These are phyloP conservation scores for Sporothrix variecibatus DNA, from an alignment of 2,329 filamentous ascomycete species.

Conservation along the genomic window DNA sequence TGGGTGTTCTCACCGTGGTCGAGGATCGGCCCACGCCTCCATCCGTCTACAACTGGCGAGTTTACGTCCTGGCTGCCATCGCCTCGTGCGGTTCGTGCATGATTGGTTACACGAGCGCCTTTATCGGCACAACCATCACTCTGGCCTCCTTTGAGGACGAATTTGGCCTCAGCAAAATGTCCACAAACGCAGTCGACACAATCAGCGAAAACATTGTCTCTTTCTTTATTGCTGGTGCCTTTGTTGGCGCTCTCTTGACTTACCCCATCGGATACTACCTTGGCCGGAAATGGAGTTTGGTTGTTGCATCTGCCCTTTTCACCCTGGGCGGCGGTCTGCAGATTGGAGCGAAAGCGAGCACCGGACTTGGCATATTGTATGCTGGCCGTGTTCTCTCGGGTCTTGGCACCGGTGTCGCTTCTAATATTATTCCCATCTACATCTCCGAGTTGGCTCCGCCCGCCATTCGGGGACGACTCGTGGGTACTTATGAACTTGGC, in stretches of 20 bases:
- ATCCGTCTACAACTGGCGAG: conserved; percentile 62
- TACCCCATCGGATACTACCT: conserved; percentile 67
- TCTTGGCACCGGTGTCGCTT: conserved; percentile 63
- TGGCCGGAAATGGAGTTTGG: conserved; percentile 66
- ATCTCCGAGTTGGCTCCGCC: conserved; percentile 63
- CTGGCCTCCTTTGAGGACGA: conserved; percentile 69
- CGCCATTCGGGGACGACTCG: conserved; percentile 63
- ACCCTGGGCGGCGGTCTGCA: conserved; percentile 71
- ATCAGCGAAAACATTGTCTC: conserved; percentile 71
- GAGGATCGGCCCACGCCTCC: conserved; percentile 60
- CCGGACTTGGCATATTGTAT: conserved; percentile 62
- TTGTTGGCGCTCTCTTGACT: conserved; percentile 74
- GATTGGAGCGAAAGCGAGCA: conserved; percentile 62
- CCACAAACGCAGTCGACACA: too few species aligned
- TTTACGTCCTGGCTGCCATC: conserved; percentile 55
- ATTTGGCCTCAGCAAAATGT: conserved; percentile 57
- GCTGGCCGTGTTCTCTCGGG: conserved; percentile 64
- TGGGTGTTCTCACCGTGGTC: background rate
- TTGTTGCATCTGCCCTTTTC: conserved; percentile 62
- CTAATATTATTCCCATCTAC: conserved; percentile 65
- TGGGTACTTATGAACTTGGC: conserved; percentile 67
- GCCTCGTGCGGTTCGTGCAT: conserved; percentile 59
- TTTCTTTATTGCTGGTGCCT: conserved; percentile 79
- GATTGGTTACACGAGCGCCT: conserved; percentile 68
- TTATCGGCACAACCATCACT: conserved; percentile 75